Evolutionary conservation across 441 rosid genomes (phyloP).

Genomic region (Adansonia madagascariensis): DNA sequence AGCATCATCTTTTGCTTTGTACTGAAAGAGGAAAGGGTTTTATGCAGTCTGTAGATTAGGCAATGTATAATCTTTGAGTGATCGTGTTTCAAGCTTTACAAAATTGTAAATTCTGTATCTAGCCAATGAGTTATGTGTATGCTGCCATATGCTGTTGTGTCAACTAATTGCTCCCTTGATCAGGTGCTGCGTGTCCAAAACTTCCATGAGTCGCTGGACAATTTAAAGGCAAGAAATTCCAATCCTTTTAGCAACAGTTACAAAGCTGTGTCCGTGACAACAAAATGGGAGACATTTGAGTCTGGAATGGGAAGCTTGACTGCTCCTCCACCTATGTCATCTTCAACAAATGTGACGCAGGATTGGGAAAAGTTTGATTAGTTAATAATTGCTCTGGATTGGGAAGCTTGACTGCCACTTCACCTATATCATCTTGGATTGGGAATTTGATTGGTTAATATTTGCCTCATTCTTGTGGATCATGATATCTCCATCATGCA

Average conservation of each 20-base stretch:
- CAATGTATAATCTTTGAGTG: neutral
- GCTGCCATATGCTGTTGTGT: neutral
- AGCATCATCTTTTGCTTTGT: neutral
- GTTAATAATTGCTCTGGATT: constrained; percentile 37
- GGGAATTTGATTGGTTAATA: constrained; percentile 65
- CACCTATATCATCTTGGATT: constrained; percentile 52
- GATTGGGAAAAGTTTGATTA: constrained; percentile 79
- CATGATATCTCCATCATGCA: neutral
- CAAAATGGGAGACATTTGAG: constrained; percentile 75
- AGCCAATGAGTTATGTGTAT: neutral
- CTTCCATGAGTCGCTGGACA: constrained; percentile 68
- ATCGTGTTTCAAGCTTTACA: constrained; percentile 9
- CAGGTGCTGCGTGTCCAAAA: constrained; percentile 82
- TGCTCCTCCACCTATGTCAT: constrained; percentile 59
- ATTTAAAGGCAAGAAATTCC: constrained; percentile 62
- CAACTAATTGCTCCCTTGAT: constrained; percentile 34
- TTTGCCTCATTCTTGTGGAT: constrained; percentile 18
- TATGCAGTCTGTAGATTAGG: constrained; percentile 5
- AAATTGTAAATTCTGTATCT: neutral
- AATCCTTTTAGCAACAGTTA: constrained; percentile 52
- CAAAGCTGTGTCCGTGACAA: constrained; percentile 58
- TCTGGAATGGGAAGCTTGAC: constrained; percentile 67
- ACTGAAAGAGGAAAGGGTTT: neutral
- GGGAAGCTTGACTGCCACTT: constrained; percentile 70
- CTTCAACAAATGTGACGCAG: constrained; percentile 55